Evolutionary conservation across 2,329 filamentous ascomycete species (phyloP).

Genomic region (Chrysosporium keratinophilum): DNA sequence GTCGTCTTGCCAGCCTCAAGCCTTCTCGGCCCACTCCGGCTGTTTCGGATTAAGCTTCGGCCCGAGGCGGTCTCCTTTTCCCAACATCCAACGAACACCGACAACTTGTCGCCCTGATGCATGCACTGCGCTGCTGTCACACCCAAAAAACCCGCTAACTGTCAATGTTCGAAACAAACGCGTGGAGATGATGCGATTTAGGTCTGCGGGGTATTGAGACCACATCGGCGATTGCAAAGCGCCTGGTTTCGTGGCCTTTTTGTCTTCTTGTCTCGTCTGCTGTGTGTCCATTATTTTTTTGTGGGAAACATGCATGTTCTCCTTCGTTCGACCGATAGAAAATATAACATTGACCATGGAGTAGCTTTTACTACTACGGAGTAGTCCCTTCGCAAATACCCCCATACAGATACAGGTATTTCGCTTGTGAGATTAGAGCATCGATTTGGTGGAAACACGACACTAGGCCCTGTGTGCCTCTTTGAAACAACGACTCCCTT

Average conservation of each 20-base stretch:
- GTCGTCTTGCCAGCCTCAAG: neutral
- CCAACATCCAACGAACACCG: no score
- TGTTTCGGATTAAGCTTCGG: slow-evolving; percentile 7
- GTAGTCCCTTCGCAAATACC: no score
- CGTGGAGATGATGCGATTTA: neutral
- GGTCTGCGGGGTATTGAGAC: neutral
- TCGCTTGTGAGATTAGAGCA: no score
- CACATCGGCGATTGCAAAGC: neutral
- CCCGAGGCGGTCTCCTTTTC: neutral
- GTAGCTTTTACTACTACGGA: no score
- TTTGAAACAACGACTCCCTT: slow-evolving; percentile 1
- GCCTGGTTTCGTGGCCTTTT: no score
- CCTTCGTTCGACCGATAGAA: no score
- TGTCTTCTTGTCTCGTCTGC: no score
- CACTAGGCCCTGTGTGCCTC: slow-evolving; percentile 4
- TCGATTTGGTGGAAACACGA: neutral
- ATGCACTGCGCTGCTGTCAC: slow-evolving; percentile 1
- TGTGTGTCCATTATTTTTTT: no score
- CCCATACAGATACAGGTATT: no score
- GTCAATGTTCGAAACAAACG: neutral
- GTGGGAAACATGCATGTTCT: no score
- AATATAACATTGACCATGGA: no score
- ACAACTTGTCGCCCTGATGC: neutral
- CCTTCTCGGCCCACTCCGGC: neutral
- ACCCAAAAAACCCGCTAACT: neutral